phyloP scores from a whole-genome alignment of 768 basidiomycete species.

The Hygrocybe punicea region DNA sequence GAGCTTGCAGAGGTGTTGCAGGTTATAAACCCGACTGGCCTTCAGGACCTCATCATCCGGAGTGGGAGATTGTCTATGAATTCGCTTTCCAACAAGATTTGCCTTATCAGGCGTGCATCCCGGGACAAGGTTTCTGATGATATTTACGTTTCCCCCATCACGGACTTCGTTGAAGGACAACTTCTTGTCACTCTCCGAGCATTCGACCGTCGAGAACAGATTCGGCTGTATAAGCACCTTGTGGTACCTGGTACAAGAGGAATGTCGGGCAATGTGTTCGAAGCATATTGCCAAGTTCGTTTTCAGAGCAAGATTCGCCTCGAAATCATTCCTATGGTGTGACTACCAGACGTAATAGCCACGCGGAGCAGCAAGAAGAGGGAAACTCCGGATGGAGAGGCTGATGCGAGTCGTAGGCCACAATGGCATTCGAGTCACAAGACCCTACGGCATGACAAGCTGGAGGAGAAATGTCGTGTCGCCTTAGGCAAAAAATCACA shows the following conservation, averaged over 20 bases:
- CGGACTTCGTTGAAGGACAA: not conserved
- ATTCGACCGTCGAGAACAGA: not conserved
- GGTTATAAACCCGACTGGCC: not conserved
- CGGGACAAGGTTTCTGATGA: slow-evolving; percentile 2
- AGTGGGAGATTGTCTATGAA: not conserved
- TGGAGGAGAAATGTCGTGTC: slow-evolving; percentile 7
- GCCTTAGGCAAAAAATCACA: not conserved
- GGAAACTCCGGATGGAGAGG: not conserved
- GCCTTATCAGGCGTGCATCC: not conserved
- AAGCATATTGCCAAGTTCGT: not conserved
- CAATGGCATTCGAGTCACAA: slow-evolving; percentile 14
- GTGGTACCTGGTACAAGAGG: not conserved
- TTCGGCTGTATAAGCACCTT: not conserved
- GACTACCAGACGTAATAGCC: not conserved
- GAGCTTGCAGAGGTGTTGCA: not conserved
- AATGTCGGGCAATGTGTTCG: slow-evolving; percentile 4
- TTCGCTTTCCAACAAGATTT: not conserved
- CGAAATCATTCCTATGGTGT: slow-evolving; percentile 6
- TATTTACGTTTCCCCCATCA: slow-evolving; percentile 1
- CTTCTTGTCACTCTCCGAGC: not conserved
- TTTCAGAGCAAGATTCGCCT: not conserved
- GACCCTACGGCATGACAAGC: not conserved
- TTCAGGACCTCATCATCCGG: not conserved
- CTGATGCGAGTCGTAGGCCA: not conserved
- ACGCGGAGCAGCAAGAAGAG: not conserved